A percentile compares a stretch with the other conserved stretches of the same genome.
Evolutionary conservation across 805 yeast species (phyloP).

Genomic region (Dipodascus geniculatus): DNA sequence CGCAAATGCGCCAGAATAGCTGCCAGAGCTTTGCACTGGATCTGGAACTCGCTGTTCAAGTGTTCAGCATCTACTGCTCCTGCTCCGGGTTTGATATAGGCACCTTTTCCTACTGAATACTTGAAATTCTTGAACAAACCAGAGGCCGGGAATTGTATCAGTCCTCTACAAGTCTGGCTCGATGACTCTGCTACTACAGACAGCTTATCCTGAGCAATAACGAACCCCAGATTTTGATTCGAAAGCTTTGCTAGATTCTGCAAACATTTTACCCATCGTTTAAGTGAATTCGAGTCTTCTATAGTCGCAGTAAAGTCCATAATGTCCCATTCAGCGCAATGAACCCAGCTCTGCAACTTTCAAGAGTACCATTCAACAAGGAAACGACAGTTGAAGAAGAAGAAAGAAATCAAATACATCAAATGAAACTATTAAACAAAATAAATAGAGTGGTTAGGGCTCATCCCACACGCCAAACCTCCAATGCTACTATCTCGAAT

Average conservation of each 20-base stretch:
- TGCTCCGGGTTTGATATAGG: background rate
- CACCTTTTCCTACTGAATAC: background rate
- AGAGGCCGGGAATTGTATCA: background rate
- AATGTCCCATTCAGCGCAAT: background rate
- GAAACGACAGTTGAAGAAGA: background rate
- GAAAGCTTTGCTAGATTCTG: background rate
- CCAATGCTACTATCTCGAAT: slow-evolving; percentile 67
- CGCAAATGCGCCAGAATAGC: background rate
- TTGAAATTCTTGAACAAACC: background rate
- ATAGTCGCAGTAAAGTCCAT: background rate
- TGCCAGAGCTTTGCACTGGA: background rate
- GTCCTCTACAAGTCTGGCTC: background rate
- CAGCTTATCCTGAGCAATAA: background rate
- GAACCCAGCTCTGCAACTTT: too few relatives aligned
- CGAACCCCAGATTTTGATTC: background rate
- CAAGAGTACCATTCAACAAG: too few relatives aligned
- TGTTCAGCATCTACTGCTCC: background rate
- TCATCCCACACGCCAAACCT: slow-evolving; percentile 63
- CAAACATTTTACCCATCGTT: background rate
- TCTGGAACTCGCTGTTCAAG: background rate
- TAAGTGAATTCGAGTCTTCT: background rate
- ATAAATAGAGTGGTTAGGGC: slow-evolving; percentile 1
- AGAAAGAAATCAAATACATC: background rate
- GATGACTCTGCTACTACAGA: background rate
- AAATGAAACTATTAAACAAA: background rate